Base-by-base conservation (phyloP, 2,329 filamentous ascomycete species). In the Xenoacremonium recifei region DNA sequence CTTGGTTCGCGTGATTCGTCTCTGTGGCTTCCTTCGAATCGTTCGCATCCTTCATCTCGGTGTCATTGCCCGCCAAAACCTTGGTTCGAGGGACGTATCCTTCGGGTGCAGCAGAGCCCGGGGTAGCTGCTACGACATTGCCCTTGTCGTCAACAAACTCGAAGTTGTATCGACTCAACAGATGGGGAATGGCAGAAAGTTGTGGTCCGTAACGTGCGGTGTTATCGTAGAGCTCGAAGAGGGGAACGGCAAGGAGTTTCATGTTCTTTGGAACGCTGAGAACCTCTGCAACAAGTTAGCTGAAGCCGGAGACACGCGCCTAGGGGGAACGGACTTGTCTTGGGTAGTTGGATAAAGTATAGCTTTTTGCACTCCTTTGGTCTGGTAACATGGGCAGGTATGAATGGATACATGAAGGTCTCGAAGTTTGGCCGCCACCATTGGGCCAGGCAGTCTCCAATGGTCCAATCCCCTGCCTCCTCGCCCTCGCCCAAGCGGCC, bases 391-490 rank as follows among this genome's bases (percentile, higher is more conserved):
- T 99, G 93, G 15, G 91, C 89, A 6, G 93, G 93, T 43, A 97
- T 85, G 68, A 96, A 99, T 1, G 93, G 93, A 65, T 99, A 99
- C 90, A 99, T 96, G 76, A 97, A 97, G 3, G 93, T 97, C 75
- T 99, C 93, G 64, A 97, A 96, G 73, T 97, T 99, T 40, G 93
- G 93, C 44, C 93, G 79, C 90, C 92, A 99, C 93, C 93, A 99
- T 71, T 96, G 91, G 40, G 93, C 92, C 42, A 99, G 77, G 36
- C 91, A 96, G 65, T 97, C 93, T 56, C 88, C 89, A 55, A 99
- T 83, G 65, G 95, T 80, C 93, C 93, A 99, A 62, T 96, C 89
- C 15, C 63, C 66, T 51, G 88, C 87, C 64, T 92, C 91, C 57
- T 93, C 88, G 37, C 87, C 88, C 66, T 95, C 87, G 47, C 89